phyloP scores from a whole-genome alignment of 352 stramenopile genomes.

The Lagenidium giganteum region DNA sequence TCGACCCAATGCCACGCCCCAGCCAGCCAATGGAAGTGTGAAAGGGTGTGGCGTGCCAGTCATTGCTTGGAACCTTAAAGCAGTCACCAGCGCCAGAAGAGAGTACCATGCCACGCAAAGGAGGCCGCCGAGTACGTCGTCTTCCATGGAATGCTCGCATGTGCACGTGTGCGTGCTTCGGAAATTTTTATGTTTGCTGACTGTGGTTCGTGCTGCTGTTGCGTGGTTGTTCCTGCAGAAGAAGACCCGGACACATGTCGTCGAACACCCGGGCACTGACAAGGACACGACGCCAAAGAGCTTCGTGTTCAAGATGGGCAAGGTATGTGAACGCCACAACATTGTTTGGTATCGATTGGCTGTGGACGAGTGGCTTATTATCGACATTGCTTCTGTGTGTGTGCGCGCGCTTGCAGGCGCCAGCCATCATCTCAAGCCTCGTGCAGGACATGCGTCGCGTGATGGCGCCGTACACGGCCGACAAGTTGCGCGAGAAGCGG shows the following conservation, averaged over 20 bases:
- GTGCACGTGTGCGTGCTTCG: background rate
- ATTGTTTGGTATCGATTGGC: no score
- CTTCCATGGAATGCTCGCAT: constrained; percentile 1
- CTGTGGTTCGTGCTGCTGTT: background rate
- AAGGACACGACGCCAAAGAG: constrained; percentile 87
- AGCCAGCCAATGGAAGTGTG: background rate
- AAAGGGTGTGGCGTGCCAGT: constrained; percentile 3
- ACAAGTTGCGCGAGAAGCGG: constrained; percentile 90
- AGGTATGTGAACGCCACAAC: no score
- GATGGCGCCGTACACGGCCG: constrained; percentile 94
- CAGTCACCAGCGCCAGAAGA: background rate
- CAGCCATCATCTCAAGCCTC: constrained; percentile 73
- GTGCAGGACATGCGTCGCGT: constrained; percentile 92
- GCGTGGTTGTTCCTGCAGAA: constrained; percentile 46
- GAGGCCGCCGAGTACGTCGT: constrained; percentile 75
- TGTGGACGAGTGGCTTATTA: no score
- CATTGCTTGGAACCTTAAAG: background rate
- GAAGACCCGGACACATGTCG: constrained; percentile 81
- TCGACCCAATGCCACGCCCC: no score
- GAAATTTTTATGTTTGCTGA: constrained; percentile 1
- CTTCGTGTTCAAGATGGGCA: constrained; percentile 91
- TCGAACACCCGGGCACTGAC: constrained; percentile 54
- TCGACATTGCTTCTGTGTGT: constrained; percentile 2
- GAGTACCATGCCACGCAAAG: constrained; percentile 67
- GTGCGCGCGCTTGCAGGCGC: constrained; percentile 15